Base-by-base conservation (phyloP, 1,284 basidiomycete genomes). In the Athelia sp. region DNA sequence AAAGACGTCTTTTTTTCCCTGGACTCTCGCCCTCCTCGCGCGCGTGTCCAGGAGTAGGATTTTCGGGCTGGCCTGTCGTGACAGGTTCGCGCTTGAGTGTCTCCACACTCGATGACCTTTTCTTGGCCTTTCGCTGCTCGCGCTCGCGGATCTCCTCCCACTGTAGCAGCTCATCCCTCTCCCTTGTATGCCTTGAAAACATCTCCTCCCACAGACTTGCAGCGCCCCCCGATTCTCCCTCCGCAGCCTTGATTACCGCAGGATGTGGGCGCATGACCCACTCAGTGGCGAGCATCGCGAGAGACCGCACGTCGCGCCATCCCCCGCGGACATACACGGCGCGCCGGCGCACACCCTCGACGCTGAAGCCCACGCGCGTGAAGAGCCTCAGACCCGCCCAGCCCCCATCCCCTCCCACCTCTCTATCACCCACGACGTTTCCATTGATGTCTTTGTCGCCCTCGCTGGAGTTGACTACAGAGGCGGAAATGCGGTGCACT, bases 121-220 rank as follows among this genome's bases (percentile, higher is more conserved):
- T 57, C 1, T 60, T n/a, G 32, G 53, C 50, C n/a, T 55, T 53
- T 2, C 61, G 57, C 24, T 50, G 56, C 36, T 29, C 26, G 6
- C 26, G 26, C 26, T 29, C 26, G 26, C 6, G 6, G 26, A 29
- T 29, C 26, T 71, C 68, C 43, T 85, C 79, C 74, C 77, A 76
- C 13, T 58, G 63, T 38, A 83, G 52, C 23, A 85, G 62, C 49
- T 79, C 76, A 52, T 82, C 76, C 36, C 74, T 68, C 62, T 86
- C 84, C 43, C 66, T 63, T 50, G 78, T 68, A 56, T 87, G 84
- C 31, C 84, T 69, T 22, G 58, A 55, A 46, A 87, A 70, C 50
- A 87, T 67, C 58, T 82, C 82, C 50, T 85, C 83, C 84, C 84
- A 87, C 8, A 78, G 56, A 1, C 71, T 71, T 29, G 61, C 56